Evolutionary conservation across 2,329 filamentous ascomycete species (phyloP).

Genomic region (Xylaria sp.): DNA sequence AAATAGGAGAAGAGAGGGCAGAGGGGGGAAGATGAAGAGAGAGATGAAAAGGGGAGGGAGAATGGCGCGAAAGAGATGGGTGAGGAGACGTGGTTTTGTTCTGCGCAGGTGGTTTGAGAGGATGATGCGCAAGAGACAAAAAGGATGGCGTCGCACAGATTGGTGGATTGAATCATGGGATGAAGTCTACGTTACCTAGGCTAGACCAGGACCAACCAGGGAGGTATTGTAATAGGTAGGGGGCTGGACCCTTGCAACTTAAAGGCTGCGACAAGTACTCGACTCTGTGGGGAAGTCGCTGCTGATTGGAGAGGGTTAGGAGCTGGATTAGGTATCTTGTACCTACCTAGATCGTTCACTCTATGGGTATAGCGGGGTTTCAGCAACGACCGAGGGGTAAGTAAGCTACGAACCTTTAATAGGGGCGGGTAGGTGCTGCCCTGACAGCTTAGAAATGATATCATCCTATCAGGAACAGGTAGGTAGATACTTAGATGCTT

Average conservation of each 20-base stretch:
- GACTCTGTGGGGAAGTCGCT: background rate
- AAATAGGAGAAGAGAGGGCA: conserved; percentile 1
- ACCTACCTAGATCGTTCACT: background rate
- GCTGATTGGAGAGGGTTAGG: background rate
- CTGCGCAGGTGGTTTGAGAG: conserved; percentile 20
- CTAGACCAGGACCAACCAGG: background rate
- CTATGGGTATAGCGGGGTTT: background rate
- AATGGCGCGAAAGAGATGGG: conserved; percentile 3
- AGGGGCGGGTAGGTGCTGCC: too few relatives aligned
- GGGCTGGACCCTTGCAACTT: conserved; percentile 11
- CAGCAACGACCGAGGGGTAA: background rate
- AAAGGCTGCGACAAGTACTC: background rate
- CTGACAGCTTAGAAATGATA: too few relatives aligned
- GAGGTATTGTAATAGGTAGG: background rate
- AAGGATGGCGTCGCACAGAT: conserved; percentile 36
- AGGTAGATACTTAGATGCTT: too few relatives aligned
- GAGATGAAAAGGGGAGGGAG: background rate
- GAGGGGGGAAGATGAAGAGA: background rate
- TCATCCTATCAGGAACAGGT: too few relatives aligned
- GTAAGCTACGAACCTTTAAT: background rate
- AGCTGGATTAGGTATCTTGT: background rate
- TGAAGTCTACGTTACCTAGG: background rate
- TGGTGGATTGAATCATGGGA: too few relatives aligned
- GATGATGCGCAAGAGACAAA: conserved; percentile 30
- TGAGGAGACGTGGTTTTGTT: conserved; percentile 17